Evolutionary conservation across 345 rosid species (phyloP), one percentile per base, ranked within the genome.

Genomic region (Citrus hindsii): DNA sequence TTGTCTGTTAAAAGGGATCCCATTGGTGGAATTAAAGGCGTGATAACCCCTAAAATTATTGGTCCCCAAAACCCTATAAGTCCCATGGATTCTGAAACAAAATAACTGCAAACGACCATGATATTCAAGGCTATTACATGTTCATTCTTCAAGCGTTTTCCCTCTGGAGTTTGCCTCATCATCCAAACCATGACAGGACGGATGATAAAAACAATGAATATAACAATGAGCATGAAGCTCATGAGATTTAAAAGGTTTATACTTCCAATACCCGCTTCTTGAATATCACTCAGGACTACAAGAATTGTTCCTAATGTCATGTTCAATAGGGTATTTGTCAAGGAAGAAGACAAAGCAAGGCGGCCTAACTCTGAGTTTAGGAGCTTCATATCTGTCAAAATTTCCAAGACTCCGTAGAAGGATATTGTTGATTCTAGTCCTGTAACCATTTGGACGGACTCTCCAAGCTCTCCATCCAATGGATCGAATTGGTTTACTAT

Each of bases 301-400:
- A n/a, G 0, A 13, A 82, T 0, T 61, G 77, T 69, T 55, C 72
- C 72, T 24, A 79, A 71, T 2, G 48, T 21, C 89, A 83, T 84
- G 27, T 82, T 70, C 74, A 77, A 25, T 65, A 83, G 37, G 27
- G 79, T 80, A 48, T 80, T 79, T 3, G 85, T 82, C 84, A 86
- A 70, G 28, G 88, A 80, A 27, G 89, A 86, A 48, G 89, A 79
- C 4, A 86, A 82, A 25, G 89, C 89, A 2, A 88, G 81, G 60
- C 88, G 85, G 65, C 88, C 88, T 16, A 86, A 74, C 83, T 88
- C 88, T 21, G 88, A 80, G 56, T 86, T 88, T 0, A 86, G 60
- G 71, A 88, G 77, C 69, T 84, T 88, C 5, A 86, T 78, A 69
- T 83, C 85, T 2, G 81, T 66, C 19, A 88, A 80, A 4, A 83